Conservation (phyloP, 179 eudicot species). For the Heliamphora pulchella region DNA sequence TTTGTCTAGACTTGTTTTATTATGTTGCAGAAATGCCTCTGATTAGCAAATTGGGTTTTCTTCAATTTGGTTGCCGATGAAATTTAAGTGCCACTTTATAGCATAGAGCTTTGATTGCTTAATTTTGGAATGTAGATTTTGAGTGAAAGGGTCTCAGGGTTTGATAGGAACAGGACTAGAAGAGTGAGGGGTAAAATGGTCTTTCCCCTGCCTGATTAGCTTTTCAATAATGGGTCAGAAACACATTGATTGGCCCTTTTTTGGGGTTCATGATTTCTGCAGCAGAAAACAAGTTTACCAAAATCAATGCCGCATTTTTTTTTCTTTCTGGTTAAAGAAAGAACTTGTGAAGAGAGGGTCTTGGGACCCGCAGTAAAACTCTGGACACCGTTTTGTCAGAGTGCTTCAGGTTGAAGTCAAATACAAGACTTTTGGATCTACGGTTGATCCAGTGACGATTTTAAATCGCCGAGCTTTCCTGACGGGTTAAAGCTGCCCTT, state of each 20-base stretch:
- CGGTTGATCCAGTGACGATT: too few species aligned
- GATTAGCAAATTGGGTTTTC: not conserved
- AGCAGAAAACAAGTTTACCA: constrained; percentile 12
- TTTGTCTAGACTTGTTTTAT: not conserved
- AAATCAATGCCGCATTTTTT: constrained; percentile 18
- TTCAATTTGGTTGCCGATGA: not conserved
- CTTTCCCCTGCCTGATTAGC: not conserved
- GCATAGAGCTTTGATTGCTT: not conserved
- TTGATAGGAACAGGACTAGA: not conserved
- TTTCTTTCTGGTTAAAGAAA: too few species aligned
- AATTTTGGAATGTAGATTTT: not conserved
- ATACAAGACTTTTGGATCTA: too few species aligned
- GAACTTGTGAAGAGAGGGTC: too few species aligned
- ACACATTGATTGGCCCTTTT: constrained; percentile 22
- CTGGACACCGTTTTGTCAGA: too few species aligned
- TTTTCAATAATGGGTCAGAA: constrained; percentile 19
- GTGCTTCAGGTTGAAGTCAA: too few species aligned
- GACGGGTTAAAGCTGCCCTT: not conserved
- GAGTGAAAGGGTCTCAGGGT: not conserved
- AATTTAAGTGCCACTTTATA: not conserved
- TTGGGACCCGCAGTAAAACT: too few species aligned
- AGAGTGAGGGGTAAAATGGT: constrained; percentile 7
- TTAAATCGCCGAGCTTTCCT: too few species aligned
- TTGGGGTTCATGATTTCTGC: constrained; percentile 8
- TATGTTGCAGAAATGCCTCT: not conserved